A percentile compares a stretch with the other conserved stretches of the same genome.
phyloP scores from a whole-genome alignment of 2,329 filamentous ascomycete genomes.

The Paracoccidioides brasiliensis region DNA sequence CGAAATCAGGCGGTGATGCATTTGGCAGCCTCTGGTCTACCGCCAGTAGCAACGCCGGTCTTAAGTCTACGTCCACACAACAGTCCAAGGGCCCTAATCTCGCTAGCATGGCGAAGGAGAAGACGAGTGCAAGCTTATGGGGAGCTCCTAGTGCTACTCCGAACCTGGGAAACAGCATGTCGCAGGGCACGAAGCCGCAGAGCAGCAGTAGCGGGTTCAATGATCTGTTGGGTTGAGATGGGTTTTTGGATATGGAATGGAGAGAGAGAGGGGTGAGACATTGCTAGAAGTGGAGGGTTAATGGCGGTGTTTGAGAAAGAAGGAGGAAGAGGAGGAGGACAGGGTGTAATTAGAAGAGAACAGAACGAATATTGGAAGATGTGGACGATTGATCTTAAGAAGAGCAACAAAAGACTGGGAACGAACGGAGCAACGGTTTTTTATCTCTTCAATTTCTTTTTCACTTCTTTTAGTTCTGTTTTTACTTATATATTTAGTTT shows the following conservation, averaged over 20 bases:
- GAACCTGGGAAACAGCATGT: not conserved
- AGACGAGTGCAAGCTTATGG: slow-evolving; percentile 91
- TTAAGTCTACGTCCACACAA: slow-evolving; percentile 57
- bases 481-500: no score
- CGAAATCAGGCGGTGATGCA: slow-evolving; percentile 49
- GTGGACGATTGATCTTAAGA: no score
- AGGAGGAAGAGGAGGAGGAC: not conserved
- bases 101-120: slow-evolving; percentile 94
- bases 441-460: no score
- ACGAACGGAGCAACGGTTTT: no score
- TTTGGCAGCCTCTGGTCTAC: slow-evolving; percentile 74
- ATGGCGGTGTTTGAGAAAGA: not conserved
- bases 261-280: no score
- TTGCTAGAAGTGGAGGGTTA: not conserved
- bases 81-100: slow-evolving; percentile 60
- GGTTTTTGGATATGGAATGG: not conserved
- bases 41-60: slow-evolving; percentile 54
- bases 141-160: slow-evolving; percentile 45
- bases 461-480: no score
- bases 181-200: not conserved
- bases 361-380: no score
- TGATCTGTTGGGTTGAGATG: slow-evolving; percentile 27
- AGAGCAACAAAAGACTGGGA: no score
- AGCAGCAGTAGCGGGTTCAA: slow-evolving; percentile 26
- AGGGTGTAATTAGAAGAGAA: no score